Base-by-base conservation (phyloP, 208 protist genomes). In the Porcisia deanei region DNA sequence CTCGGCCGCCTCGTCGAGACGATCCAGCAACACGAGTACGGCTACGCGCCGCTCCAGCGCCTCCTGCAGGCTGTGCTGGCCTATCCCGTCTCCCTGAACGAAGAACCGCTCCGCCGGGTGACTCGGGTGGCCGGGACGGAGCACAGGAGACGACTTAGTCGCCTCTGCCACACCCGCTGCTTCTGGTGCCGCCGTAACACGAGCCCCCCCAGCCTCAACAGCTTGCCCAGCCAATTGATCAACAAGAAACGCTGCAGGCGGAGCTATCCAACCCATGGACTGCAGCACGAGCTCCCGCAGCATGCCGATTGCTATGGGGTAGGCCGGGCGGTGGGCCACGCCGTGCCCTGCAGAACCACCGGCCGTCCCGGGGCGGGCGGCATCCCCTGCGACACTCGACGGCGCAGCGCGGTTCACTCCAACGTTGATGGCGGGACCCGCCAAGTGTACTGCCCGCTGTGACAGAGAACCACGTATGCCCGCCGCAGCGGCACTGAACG, bases 11-110 rank as follows among this genome's bases (percentile, higher is more conserved):
- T 90, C 85, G 2, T 73, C 75, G 9, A 91, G 73, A 1, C 73
- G 77, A 34, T 82, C 84, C 77, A 94, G 78, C 55, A 90, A 77
- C 12, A 91, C 81, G 25, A 95, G 83, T 73, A 97, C 79, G 60
- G 88, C 85, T 39, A 91, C 89, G 25, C 90, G 89, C 34, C 93
- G 89, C 80, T 97, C 93, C 67, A 97, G 78, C 71, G 88, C 88
- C 65, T 93, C 91, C 65, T 94, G 87, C 47, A 89, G 67, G 34
- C 78, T 87, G 45, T 57, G n/a, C 63, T 85, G 73, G 30, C 83
- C 88, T 45, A 96, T 65, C 52, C 79, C 81, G 65, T 96, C 92
- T 41, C 79, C 87, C 43, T 84, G 74, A 4, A 85, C 73, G 63
- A 91, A 88, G 69, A 79, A 73, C 25, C 30, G 9, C 54, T 75